Conservation (phyloP, 2,329 filamentous ascomycete species). For the Trichothecium sympodiale region DNA sequence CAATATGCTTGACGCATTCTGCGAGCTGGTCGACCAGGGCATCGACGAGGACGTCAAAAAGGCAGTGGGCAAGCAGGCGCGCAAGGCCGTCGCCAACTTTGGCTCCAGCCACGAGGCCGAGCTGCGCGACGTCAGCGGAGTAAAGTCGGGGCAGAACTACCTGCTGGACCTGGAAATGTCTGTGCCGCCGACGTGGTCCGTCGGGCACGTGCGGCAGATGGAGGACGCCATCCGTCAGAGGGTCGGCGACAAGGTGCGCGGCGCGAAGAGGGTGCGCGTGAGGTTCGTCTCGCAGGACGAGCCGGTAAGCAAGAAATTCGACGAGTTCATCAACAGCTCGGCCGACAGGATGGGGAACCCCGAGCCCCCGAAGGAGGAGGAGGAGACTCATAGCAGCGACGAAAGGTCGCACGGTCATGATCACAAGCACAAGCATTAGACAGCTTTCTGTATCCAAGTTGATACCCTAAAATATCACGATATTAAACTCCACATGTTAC, state of each 20-base stretch:
- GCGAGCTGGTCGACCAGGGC: constrained; percentile 83
- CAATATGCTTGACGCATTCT: constrained; percentile 72
- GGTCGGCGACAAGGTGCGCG: constrained; percentile 68
- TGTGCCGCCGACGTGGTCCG: constrained; percentile 65
- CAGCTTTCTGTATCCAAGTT: background rate
- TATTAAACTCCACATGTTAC: no score
- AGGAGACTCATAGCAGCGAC: constrained; percentile 16
- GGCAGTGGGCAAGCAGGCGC: constrained; percentile 56
- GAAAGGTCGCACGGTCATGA: constrained; percentile 7
- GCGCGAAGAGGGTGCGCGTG: constrained; percentile 72
- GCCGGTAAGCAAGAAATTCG: constrained; percentile 46
- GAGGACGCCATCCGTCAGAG: constrained; percentile 64
- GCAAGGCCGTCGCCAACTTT: constrained; percentile 45
- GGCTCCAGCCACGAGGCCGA: constrained; percentile 48
- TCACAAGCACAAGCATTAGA: constrained; percentile 18
- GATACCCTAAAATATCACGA: no score
- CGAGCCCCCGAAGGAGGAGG: constrained; percentile 46
- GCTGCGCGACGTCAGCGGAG: constrained; percentile 69
- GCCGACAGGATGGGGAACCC: constrained; percentile 34
- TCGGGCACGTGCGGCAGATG: constrained; percentile 57
- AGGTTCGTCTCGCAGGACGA: constrained; percentile 67
- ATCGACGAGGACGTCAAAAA: constrained; percentile 76
- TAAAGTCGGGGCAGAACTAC: constrained; percentile 96
- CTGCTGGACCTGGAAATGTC: constrained; percentile 81
- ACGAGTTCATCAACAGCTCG: constrained; percentile 67